Base-by-base conservation (phyloP, 108 stramenopile species). In the Nitzschia sp. region DNA sequence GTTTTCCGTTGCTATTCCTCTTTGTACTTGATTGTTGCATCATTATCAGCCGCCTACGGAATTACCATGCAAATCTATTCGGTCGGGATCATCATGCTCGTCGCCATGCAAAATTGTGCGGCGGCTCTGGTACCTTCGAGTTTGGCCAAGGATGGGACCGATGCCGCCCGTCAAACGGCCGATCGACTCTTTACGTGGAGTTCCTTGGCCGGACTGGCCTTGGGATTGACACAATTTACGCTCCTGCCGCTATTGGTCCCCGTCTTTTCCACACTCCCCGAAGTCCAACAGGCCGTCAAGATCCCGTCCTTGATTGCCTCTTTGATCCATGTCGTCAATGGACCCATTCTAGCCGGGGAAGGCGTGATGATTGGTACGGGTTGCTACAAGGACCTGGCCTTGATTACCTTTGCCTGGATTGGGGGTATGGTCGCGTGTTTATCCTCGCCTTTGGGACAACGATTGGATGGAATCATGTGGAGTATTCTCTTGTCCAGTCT, bases 31-130 rank as follows among this genome's bases (percentile, higher is more conserved):
- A n/a, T n/a, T n/a, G n/a, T n/a, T n/a, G n/a, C n/a, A n/a, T n/a
- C n/a, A n/a, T n/a, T n/a, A n/a, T n/a, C n/a, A n/a, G 93, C 93
- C 4, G 93, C 93, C 17, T 88, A 91, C 71, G 86, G 88, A 0
- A 91, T 94, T 55, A 81, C 85, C 6, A 89, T 87, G 86, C 90
- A 91, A 72, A 84, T 90, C 17, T 88, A 85, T 68, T 47, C 63
- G 15, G 59, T 94, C 0, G 87, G 88, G 3, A 83, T 89, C 36
- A 87, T 94, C 11, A 65, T 72, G 11, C 84, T 84, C 35, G 62
- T 94, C 11, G 93, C 83, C 9, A 72, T 94, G 41, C 85, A 87
- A 67, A 79, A 71, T 1, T 80, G 85, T 3, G 84, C 93, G 25
- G 89, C 88, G 2, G 78, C 89, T 1, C 53, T 91, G 48, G 83